These are phyloP conservation scores for Coemansia sp. DNA, from an alignment of 192 early-diverging fungal species.

Conservation along the genomic window DNA sequence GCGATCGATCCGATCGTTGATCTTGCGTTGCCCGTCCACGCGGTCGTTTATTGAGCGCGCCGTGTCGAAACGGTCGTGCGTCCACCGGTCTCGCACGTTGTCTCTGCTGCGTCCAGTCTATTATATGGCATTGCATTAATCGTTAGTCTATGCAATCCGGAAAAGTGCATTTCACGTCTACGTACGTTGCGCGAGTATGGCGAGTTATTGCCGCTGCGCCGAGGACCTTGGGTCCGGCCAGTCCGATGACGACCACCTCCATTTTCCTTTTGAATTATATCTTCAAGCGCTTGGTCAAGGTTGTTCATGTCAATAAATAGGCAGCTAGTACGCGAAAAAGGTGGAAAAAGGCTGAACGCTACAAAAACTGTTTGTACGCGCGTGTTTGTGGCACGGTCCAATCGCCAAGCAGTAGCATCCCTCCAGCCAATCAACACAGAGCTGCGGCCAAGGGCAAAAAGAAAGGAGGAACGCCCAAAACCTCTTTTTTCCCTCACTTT, in stretches of 20 bases:
- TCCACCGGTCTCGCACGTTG: neutral
- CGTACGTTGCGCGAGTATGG: constrained; percentile 14
- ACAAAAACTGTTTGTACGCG: neutral
- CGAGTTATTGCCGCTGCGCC: constrained; percentile 7
- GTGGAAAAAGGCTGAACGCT: neutral
- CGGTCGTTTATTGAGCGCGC: constrained; percentile 26
- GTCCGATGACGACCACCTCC: neutral
- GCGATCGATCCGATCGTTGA: too few relatives aligned
- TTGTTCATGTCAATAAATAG: constrained; percentile 17
- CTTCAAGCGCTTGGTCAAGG: constrained; percentile 45
- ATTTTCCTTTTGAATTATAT: constrained; percentile 29
- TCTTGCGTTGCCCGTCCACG: too few relatives aligned
- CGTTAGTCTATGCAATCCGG: neutral
- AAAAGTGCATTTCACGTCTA: neutral
- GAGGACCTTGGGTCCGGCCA: neutral
- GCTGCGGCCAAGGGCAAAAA: neutral
- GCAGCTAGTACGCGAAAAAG: neutral
- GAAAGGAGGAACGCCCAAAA: neutral
- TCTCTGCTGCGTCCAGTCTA: neutral
- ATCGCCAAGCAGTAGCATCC: constrained; percentile 2
- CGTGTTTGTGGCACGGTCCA: neutral
- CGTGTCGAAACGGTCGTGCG: constrained; percentile 7
- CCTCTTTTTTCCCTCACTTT: neutral
- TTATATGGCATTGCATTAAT: neutral
- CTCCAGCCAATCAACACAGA: neutral